Evolutionary conservation across 805 yeast species (phyloP).

Genomic region (Ogataea wickerhamii): DNA sequence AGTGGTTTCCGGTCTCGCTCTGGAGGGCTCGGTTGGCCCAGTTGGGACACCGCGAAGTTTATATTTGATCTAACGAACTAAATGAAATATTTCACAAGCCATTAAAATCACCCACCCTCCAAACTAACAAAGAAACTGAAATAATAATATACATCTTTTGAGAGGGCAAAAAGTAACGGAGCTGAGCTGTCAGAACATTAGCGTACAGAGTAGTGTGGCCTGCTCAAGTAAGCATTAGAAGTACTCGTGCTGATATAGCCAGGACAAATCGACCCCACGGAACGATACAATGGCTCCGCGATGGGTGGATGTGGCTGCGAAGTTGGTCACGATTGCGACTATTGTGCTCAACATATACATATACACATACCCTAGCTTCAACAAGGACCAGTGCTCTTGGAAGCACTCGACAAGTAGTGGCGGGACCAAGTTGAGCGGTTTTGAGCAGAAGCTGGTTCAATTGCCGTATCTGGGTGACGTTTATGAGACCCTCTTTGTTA

Average conservation of each 20-base stretch:
- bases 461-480: constrained; percentile 36
- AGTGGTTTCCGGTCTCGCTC: neutral
- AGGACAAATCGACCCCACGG: too few species aligned
- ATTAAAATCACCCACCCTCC: too few species aligned
- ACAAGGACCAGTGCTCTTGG: constrained; percentile 62
- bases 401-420: constrained; percentile 23
- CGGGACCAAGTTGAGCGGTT: constrained; percentile 16
- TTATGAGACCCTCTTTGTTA: constrained; percentile 28
- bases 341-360: constrained; percentile 56
- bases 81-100: too few species aligned
- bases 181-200: too few species aligned
- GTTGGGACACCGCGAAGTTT: too few species aligned
- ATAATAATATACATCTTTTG: too few species aligned
- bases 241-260: too few species aligned
- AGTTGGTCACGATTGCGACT: constrained; percentile 38
- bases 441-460: constrained; percentile 14
- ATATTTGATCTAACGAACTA: too few species aligned
- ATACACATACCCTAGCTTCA: constrained; percentile 70
- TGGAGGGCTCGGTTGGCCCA: neutral
- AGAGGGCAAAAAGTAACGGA: too few species aligned
- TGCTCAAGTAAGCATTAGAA: too few species aligned
- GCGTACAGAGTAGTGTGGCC: too few species aligned
- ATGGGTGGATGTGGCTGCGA: constrained; percentile 13
- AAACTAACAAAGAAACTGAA: too few species aligned
- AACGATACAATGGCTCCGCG: constrained; percentile 5